Evolutionary conservation across 2,329 filamentous ascomycete genomes (phyloP).

Genomic region (Fusarium camptoceras): DNA sequence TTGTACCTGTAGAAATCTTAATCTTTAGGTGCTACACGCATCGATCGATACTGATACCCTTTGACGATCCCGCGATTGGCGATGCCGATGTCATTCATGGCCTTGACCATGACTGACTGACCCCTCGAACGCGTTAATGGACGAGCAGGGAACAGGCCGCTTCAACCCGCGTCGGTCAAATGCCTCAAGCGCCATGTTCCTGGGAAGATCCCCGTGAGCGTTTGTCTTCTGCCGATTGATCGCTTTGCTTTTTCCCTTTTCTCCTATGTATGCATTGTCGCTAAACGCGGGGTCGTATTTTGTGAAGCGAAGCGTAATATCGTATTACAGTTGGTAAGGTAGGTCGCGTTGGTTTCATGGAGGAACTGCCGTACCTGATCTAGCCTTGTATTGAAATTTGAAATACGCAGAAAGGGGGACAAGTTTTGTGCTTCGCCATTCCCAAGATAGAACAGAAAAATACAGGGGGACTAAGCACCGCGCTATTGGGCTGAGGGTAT

Average conservation of each 20-base stretch:
- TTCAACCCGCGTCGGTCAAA: conserved; percentile 36
- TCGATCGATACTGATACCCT: conserved; percentile 30
- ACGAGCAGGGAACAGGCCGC: conserved; percentile 41
- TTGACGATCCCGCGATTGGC: conserved; percentile 43
- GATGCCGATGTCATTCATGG: conserved; percentile 32
- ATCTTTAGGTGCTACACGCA: background rate
- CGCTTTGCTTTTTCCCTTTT: conserved; percentile 19
- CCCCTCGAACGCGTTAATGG: conserved; percentile 29
- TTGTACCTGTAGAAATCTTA: conserved; percentile 8
- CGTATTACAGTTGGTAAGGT: background rate
- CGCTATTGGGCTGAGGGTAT: conserved; percentile 38
- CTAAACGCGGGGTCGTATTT: conserved; percentile 45
- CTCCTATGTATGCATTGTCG: conserved; percentile 18
- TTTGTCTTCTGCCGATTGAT: conserved; percentile 18
- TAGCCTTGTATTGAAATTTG: conserved; percentile 1
- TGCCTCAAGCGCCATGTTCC: conserved; percentile 34
- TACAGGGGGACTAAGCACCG: conserved; percentile 31
- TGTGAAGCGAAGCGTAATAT: background rate
- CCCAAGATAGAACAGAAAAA: conserved; percentile 36
- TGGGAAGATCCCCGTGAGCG: conserved; percentile 32
- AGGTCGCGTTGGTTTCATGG: conserved; percentile 7
- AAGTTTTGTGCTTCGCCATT: conserved; percentile 32
- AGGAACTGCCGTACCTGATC: conserved; percentile 28
- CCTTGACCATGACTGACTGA: conserved; percentile 2
- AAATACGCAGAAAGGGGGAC: background rate